phyloP scores from a whole-genome alignment of 1,284 basidiomycete species.

The Hymenochaete sp. region DNA sequence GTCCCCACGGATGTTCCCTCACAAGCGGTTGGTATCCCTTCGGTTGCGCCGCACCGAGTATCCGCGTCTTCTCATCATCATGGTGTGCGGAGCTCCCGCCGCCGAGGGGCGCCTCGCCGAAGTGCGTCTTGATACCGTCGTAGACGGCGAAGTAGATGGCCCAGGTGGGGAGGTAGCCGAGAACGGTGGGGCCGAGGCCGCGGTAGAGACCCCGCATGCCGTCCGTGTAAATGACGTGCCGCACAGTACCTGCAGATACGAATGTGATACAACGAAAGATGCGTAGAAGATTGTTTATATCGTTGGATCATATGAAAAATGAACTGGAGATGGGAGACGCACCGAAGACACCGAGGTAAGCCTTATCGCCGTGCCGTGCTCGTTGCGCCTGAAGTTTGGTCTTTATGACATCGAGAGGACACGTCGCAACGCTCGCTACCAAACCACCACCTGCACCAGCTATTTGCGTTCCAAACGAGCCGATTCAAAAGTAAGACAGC shows the following conservation, averaged over 20 bases:
- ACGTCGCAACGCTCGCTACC: conserved; percentile 89
- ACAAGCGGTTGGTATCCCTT: conserved; percentile 73
- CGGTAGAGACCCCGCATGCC: conserved; percentile 86
- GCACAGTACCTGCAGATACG: conserved; percentile 61
- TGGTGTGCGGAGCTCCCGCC: conserved; percentile 6
- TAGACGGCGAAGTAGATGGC: conserved; percentile 98
- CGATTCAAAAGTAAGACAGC: background rate
- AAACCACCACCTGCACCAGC: conserved; percentile 84
- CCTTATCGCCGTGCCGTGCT: conserved; percentile 50
- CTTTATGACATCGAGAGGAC: conserved; percentile 96
- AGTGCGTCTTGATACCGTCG: conserved; percentile 80
- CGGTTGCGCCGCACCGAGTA: conserved; percentile 73
- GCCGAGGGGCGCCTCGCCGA: conserved; percentile 58
- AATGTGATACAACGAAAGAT: background rate
- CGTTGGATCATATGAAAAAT: background rate
- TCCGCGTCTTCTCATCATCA: conserved; percentile 26
- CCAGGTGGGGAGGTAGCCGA: conserved; percentile 95
- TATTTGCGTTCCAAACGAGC: conserved; percentile 23
- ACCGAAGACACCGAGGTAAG: conserved; percentile 74
- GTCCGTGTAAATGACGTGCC: conserved; percentile 61
- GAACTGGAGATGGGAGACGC: conserved; percentile 25
- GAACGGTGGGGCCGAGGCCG: conserved; percentile 89
- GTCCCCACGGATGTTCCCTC: conserved; percentile 70
- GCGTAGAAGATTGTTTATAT: background rate
- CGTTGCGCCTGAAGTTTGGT: conserved; percentile 92